A percentile compares a stretch with the other conserved stretches of the same genome.
Conservation (phyloP, 163 green algal genomes). For the Scenedesmus sp. region DNA sequence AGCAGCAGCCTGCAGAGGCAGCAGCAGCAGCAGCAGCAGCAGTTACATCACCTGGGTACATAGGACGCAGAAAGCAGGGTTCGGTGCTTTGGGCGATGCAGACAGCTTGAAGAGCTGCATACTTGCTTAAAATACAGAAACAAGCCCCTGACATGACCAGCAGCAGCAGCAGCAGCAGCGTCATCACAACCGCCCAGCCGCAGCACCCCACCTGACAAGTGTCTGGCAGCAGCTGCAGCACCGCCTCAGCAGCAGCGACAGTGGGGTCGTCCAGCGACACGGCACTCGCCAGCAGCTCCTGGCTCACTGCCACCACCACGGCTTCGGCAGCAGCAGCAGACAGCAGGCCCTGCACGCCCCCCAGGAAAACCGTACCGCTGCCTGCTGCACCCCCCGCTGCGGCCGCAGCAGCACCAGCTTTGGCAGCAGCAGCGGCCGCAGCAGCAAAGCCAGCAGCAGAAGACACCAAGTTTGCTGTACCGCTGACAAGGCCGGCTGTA, state of each 20-base stretch:
- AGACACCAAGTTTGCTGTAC: constrained; percentile 34
- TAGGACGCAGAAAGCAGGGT: no score
- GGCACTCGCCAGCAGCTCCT: constrained; percentile 49
- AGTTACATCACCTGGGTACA: no score
- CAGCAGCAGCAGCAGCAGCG: background rate
- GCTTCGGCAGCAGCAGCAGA: constrained; percentile 22
- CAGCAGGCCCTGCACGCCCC: constrained; percentile 14
- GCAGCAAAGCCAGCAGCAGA: constrained; percentile 36
- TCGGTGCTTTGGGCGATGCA: no score
- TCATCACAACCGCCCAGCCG: no score
- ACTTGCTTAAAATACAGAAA: background rate
- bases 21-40: background rate
- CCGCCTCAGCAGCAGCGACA: constrained; percentile 26
- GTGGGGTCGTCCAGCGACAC: constrained; percentile 36
- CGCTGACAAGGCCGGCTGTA: constrained; percentile 48
- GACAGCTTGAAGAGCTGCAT: background rate
- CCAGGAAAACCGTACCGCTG: background rate
- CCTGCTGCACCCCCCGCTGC: background rate
- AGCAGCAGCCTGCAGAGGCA: constrained; percentile 38
- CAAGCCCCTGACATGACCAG: background rate
- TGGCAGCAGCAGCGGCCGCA: constrained; percentile 42
- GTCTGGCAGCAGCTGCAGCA: constrained; percentile 44
- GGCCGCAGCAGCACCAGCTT: constrained; percentile 8
- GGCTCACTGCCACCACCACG: constrained; percentile 33
- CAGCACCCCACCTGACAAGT: constrained; percentile 30